These are phyloP conservation scores for Coemansia sp. DNA, from an alignment of 192 early-diverging fungal genomes.

Conservation along the genomic window DNA sequence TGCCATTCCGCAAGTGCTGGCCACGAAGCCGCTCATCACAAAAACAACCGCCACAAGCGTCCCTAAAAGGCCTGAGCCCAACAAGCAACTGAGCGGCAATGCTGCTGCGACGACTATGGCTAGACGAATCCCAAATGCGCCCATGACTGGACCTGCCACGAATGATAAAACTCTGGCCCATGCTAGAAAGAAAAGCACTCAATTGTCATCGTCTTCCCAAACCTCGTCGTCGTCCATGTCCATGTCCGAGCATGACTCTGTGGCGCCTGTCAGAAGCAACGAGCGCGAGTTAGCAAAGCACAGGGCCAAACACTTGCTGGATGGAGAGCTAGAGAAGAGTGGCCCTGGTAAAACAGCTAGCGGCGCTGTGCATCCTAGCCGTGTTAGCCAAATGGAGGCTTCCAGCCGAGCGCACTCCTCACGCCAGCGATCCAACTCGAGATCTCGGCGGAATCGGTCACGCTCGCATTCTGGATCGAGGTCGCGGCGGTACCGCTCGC, in stretches of 20 bases:
- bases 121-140: neutral
- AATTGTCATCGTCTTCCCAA: neutral
- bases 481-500: neutral
- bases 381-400: neutral
- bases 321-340: neutral
- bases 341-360: neutral
- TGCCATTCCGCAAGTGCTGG: neutral
- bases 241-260: neutral
- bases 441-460: neutral
- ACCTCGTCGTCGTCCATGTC: neutral
- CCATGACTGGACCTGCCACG: neutral
- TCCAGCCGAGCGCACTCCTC: neutral
- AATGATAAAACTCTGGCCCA: neutral
- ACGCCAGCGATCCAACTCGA: neutral
- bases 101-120: neutral
- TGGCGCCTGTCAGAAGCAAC: neutral
- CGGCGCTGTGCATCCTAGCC: neutral
- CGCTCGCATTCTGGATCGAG: neutral
- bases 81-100: neutral
- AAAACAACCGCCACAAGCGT: neutral
- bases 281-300: neutral
- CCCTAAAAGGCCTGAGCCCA: constrained; percentile 1
- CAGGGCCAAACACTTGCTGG: neutral
- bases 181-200: neutral
- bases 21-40: neutral